These are phyloP conservation scores for Hydnum rufescens DNA, from an alignment of 768 basidiomycete genomes.

Conservation along the genomic window DNA sequence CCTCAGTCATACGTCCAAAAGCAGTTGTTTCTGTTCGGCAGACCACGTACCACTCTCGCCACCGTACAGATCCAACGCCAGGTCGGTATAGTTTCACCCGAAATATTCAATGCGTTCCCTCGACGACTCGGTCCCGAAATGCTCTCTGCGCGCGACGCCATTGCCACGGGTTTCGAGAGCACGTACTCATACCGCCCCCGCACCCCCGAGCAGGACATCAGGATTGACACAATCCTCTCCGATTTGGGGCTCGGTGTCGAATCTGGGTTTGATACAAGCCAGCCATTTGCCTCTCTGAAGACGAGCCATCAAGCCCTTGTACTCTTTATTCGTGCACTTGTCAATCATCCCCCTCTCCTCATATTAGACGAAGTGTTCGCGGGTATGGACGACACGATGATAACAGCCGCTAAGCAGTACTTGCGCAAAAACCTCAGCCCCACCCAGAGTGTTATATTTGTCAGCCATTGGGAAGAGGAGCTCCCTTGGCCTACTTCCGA, in stretches of 20 bases:
- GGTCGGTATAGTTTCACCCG: slow-evolving; percentile 72
- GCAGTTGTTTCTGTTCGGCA: slow-evolving; percentile 36
- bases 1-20: slow-evolving; percentile 79
- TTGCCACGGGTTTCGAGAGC: slow-evolving; percentile 83
- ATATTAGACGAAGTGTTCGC: slow-evolving; percentile 86
- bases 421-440: slow-evolving; percentile 30
- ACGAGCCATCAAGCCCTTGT: slow-evolving; percentile 63
- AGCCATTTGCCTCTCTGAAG: slow-evolving; percentile 42
- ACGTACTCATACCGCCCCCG: slow-evolving; percentile 39
- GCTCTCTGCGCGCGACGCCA: slow-evolving; percentile 55
- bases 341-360: slow-evolving; percentile 50
- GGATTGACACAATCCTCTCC: slow-evolving; percentile 37
- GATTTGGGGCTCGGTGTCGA: slow-evolving; percentile 12
- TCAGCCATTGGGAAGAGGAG: slow-evolving; percentile 86
- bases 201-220: slow-evolving; percentile 22
- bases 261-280: slow-evolving; percentile 15
- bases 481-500: slow-evolving; percentile 49
- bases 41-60: slow-evolving; percentile 42
- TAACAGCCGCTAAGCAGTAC: slow-evolving; percentile 40
- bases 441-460: slow-evolving; percentile 57
- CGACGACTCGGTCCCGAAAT: slow-evolving; percentile 27
- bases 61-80: slow-evolving; percentile 37
- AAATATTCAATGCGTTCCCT: slow-evolving; percentile 83
- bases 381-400: slow-evolving; percentile 74
- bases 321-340: slow-evolving; percentile 70